Conservation (phyloP, 2,329 filamentous ascomycete genomes). For the Aspergillus brasiliensis region DNA sequence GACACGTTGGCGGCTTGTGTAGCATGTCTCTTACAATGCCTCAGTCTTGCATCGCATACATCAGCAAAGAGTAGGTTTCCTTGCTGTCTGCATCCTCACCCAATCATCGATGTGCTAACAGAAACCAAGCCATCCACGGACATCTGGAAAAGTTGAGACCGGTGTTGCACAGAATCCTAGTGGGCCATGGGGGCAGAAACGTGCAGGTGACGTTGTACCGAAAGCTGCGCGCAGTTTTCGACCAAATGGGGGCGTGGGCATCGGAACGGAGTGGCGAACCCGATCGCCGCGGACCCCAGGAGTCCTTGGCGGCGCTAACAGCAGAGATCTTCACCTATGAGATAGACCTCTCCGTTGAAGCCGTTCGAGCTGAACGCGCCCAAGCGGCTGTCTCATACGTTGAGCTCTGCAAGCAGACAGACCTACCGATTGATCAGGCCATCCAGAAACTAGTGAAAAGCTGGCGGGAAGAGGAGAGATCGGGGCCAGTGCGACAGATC, state of each 20-base stretch:
- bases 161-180: conserved; percentile 29
- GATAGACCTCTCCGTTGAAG: conserved; percentile 39
- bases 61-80: conserved; percentile 29
- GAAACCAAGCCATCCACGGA: conserved; percentile 31
- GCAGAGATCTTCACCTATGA: conserved; percentile 35
- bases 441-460: conserved; percentile 27
- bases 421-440: conserved; percentile 21
- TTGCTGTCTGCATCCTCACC: not conserved
- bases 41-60: conserved; percentile 32
- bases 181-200: conserved; percentile 35
- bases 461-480: conserved; percentile 46
- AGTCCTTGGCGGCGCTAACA: conserved; percentile 31
- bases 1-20: conserved; percentile 43
- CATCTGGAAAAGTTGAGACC: conserved; percentile 34
- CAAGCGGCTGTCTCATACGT: conserved; percentile 38
- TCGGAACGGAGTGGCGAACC: conserved; percentile 15
- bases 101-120: conserved; percentile 23
- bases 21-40: conserved; percentile 41
- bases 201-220: conserved; percentile 40
- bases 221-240: conserved; percentile 37
- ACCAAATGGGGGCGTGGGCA: conserved; percentile 30
- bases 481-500: conserved; percentile 37
- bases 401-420: conserved; percentile 26
- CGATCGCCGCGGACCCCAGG: conserved; percentile 29
- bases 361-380: conserved; percentile 41